Evolutionary conservation across 352 stramenopile genomes (phyloP), one percentile per base, ranked within the genome.

Genomic region (Pythium aristosporum): DNA sequence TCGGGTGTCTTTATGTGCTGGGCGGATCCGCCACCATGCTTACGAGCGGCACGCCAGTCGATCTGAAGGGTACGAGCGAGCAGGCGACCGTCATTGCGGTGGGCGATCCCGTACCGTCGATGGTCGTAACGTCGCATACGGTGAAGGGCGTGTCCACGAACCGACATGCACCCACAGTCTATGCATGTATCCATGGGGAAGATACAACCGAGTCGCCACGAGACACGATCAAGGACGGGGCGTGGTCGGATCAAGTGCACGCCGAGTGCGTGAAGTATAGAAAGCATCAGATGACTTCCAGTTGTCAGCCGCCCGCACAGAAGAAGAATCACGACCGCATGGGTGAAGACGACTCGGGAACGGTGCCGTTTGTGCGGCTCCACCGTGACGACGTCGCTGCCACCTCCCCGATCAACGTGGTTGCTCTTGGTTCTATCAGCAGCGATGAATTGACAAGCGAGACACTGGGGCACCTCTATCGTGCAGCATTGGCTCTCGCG

Each of bases 361-460:
- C n/a, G 8, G 25, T 39, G 12, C 41, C 36, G 36, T 67, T 67
- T 47, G 42, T 67, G 15, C 37, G 53, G 3, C 34, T 71, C 16
- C 65, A 71, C 42, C 52, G 44, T 9, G 65, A 71, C 30, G 65
- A 71, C 37, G 8, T 71, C 5, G 39, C 18, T 13, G 37, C 21
- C 28, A 13, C 28, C 13, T 15, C 15, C 20, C 11, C 58, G 2
- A 20, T 23, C 8, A 30, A 23, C 13, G 18, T 28, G 21, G 5
- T 56, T 4, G 5, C 46, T 9, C 30, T 63, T 21, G 20, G 20
- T 16, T 43, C 28, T 18, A 4, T 7, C 34, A 39, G 11, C 34
- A 48, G 30, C 18, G 55, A 39, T 8, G 23, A 16, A 32, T 16
- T 44, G n/a, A 10, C n/a, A 18, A 58, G 43, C 13, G 36, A 21